Evolutionary conservation across 352 stramenopile species (phyloP).

Genomic region (Globisporangium emineosum): DNA sequence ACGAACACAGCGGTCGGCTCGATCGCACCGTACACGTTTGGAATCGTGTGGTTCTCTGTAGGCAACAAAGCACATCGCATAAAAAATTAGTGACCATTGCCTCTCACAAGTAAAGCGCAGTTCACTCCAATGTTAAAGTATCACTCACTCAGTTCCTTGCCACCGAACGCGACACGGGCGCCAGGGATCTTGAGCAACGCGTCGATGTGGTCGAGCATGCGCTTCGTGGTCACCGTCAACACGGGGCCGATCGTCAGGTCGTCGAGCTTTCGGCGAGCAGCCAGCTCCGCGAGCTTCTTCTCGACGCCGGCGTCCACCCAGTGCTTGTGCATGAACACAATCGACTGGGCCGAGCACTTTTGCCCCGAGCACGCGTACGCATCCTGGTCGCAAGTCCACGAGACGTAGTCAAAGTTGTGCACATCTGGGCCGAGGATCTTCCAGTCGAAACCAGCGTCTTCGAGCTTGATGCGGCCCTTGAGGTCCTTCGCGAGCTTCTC

Average conservation of each 20-base stretch:
- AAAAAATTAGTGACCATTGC: slow-evolving; percentile 1
- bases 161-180: slow-evolving; percentile 94
- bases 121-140: background rate
- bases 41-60: slow-evolving; percentile 93
- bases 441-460: slow-evolving; percentile 99
- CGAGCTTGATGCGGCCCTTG: slow-evolving; percentile 91
- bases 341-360: slow-evolving; percentile 98
- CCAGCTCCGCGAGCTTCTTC: slow-evolving; percentile 91
- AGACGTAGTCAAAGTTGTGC: slow-evolving; percentile 95
- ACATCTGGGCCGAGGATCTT: slow-evolving; percentile 97
- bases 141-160: slow-evolving; percentile 79
- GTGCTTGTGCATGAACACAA: slow-evolving; percentile 98
- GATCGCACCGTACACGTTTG: slow-evolving; percentile 93
- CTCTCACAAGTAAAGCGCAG: background rate
- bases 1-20: slow-evolving; percentile 98
- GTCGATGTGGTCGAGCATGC: slow-evolving; percentile 92
- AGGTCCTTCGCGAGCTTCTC: slow-evolving; percentile 93
- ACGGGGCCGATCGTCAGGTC: slow-evolving; percentile 97
- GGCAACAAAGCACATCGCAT: background rate
- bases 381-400: slow-evolving; percentile 98
- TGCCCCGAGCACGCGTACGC: slow-evolving; percentile 97
- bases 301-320: slow-evolving; percentile 91
- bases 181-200: slow-evolving; percentile 92
- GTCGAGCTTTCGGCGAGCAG: slow-evolving; percentile 86
- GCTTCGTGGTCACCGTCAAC: slow-evolving; percentile 95